Percentiles rank a stretch among this genome's conserved stretches.
Conservation (phyloP, 805 yeast species). For the Dipodascus geniculatus region DNA sequence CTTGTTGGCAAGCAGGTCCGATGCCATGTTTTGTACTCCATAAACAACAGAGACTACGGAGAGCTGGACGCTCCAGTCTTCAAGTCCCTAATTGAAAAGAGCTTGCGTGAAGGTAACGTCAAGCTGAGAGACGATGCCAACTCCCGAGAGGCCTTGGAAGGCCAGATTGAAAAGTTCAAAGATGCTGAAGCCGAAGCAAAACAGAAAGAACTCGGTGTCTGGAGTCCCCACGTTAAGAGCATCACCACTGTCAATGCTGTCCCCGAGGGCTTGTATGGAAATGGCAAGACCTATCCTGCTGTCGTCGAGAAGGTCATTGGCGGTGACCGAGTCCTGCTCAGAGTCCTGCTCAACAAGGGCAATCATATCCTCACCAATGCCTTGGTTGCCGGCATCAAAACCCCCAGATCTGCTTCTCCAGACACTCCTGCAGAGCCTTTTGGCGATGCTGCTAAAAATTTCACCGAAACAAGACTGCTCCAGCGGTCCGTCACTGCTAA, state of each 20-base stretch:
- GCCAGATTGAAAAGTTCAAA: conserved; percentile 13
- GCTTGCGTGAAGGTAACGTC: conserved; percentile 48
- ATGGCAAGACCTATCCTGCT: conserved; percentile 35
- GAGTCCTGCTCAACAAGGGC: conserved; percentile 37
- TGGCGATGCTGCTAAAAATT: conserved; percentile 55
- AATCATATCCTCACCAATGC: conserved; percentile 49
- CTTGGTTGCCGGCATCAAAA: conserved; percentile 59
- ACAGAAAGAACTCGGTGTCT: conserved; percentile 40
- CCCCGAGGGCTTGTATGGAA: conserved; percentile 16
- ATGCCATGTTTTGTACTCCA: conserved; percentile 45
- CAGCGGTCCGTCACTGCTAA: conserved; percentile 47
- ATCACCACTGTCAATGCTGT: conserved; percentile 16
- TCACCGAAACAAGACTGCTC: conserved; percentile 51
- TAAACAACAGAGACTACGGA: conserved; percentile 50
- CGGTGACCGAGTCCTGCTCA: conserved; percentile 66
- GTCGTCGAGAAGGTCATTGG: conserved; percentile 65
- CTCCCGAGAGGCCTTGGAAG: conserved; percentile 15
- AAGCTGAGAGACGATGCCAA: conserved; percentile 41
- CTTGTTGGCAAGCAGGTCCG: conserved; percentile 53
- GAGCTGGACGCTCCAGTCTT: conserved; percentile 56
- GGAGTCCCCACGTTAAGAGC: conserved; percentile 28
- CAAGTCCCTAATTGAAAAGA: conserved; percentile 43
- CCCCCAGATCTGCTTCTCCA: conserved; percentile 54
- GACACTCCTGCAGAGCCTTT: conserved; percentile 36
- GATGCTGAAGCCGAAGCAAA: conserved; percentile 37